Base-by-base conservation (phyloP, 371 early-diverging fungal species). In the Umbelopsis sp. region DNA sequence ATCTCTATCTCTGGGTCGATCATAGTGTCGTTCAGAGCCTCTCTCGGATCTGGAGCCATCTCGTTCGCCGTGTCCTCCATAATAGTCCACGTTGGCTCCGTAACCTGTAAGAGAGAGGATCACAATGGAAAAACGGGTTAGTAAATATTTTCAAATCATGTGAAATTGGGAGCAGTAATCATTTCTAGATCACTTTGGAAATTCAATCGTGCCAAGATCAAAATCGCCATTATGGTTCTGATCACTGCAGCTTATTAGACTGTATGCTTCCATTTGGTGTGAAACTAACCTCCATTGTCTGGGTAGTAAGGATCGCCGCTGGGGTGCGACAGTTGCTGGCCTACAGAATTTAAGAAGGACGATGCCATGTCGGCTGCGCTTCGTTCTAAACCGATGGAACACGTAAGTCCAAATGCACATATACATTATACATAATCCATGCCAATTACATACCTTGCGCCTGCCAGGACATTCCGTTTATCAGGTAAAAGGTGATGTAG, bases 331-430 rank as follows among this genome's bases (percentile, higher is more conserved):
- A 82, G 64, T 50, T 82, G 78, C 64, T 80, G 79, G 9, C 78
- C 78, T n/a, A 83, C 72, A 51, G 83, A 83, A 71, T 71, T 76
- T 41, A 83, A 65, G 68, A 83, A 83, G 10, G 81, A 80, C 63
- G 69, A 81, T 29, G 84, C 81, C 46, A 78, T 72, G 67, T 81
- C 80, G 32, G 80, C 78, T 64, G 77, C 79, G 53, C 70, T 71
- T 63, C 70, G 69, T 37, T 65, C 66, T 65, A 44, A 12, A 29
- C 14, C n/a, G 18, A 29, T 11, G 35, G 5, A 16, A 57, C 16
- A 57, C 37, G 57, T 57, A 18, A 35, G 35, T 1, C 16, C 29
- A 16, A 12, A 0, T 35, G 18, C 32, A 11, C 1, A 11, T 1
- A 14, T 6, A 35, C 14, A 16, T 35, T 3, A 37, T 18, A 35